Evolutionary conservation across 139 green algal genomes (phyloP), one percentile per base, ranked within the genome.

Genomic region (Dunaliella primolecta): DNA sequence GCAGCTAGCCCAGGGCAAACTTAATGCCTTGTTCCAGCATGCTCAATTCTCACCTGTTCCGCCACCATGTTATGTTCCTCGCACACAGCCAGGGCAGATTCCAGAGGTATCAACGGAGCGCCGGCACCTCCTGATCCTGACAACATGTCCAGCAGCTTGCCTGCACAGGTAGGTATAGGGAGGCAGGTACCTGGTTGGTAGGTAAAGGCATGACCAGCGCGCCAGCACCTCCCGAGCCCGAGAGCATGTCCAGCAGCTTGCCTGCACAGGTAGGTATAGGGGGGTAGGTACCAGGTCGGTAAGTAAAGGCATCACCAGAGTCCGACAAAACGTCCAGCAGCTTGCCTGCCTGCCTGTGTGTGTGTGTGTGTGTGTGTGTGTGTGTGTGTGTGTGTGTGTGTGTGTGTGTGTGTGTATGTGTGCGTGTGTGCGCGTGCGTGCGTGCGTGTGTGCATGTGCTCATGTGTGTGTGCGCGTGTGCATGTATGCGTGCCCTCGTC

Each of bases 161-260:
- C 31, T 3, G 89, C 92, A 11, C 92, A 86, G 81, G 93, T 97
- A 32, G 98, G 93, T 0, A 96, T 96, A 34, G 94, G 97, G 77
- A 99, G 90, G 86, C 95, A 91, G 64, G 98, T 91, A 95, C 97
- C 89, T 34, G 36, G 29, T 0, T 7, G 55, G 33, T 0, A 3
- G 30, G 24, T 27, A 99, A 89, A 0, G 92, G 90, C 2, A 90
- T 64, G 7, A 64, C 7, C 7, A 15, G 46, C 46, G 46, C 46
- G 7, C 46, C 46, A 25, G 46, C 98, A 98, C 72, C 84, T 87
- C 80, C 96, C 91, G 89, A 96, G 75, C 81, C 89, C 32, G 88
- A 81, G 78, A 99, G 90, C 86, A 99, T 95, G 2, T 89, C 70
- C 88, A 98, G 93, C 55, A 99, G 93, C 56, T 91, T 89, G 31